Evolutionary conservation across 192 early-diverging fungal genomes (phyloP), one percentile per base, ranked within the genome.

Genomic region (Chytriomyces confervae): DNA sequence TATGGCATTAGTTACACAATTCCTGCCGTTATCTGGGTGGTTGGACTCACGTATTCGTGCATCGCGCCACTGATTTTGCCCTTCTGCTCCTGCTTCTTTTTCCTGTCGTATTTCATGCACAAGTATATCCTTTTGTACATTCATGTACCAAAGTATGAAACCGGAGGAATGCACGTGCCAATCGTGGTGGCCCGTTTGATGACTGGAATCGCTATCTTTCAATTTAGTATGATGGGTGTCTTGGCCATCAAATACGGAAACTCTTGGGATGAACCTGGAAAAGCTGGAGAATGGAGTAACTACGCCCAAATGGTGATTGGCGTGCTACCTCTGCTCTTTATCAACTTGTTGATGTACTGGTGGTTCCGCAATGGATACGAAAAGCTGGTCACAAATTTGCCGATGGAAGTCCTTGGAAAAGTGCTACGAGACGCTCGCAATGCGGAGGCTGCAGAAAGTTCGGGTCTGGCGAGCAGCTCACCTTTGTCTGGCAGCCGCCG

Each of bases 81-180:
- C 1, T 89, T 89, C 68, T 87, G 88, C 62, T 61, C 78, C 5
- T 46, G 81, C 11, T 89, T 84, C 65, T 89, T 85, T 74, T 62
- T 71, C 8, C 78, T 85, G 50, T 81, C 83, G 29, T 88, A 83
- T 48, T 83, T 89, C 79, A 70, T 89, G 43, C 83, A 85, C 76
- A 89, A 88, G 81, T 89, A 89, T 71, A 60, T 88, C 47, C 73
- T 88, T 18, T 63, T 89, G 61, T 89, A 89, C 57, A 83, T 88
- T 11, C 86, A 88, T 57, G 72, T 88, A 44, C 88, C 88, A 27
- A 68, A 75, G 6, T 89, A 87, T 66, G 88, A 89, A 81, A 85
- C 88, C 0, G 69, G 79, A 16, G 88, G 88, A 7, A 77, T 72
- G 62, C 75, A 78, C 44, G 82, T 79, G 3, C 82, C 87, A 8